Percentiles rank a stretch among this genome's conserved stretches.
Conservation (phyloP, 1,284 basidiomycete genomes). For the Ceratobasidium sp. region DNA sequence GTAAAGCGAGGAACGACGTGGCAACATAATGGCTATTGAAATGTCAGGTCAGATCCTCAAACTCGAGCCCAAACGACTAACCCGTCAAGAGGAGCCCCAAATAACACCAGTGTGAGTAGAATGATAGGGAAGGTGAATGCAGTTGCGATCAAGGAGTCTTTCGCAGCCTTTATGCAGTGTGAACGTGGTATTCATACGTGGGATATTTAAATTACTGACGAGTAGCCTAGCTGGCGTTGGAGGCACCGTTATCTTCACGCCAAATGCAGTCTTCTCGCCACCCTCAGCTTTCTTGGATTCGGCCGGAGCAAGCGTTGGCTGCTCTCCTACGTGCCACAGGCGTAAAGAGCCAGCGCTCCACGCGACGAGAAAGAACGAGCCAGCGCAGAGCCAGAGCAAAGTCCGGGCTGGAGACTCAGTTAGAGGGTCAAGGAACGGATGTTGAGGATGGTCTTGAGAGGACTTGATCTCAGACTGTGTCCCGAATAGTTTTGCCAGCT, state of each 20-base stretch:
- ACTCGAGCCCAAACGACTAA: slow-evolving; percentile 53
- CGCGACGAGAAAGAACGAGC: slow-evolving; percentile 66
- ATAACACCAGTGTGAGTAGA: slow-evolving; percentile 66
- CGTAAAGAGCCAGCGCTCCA: slow-evolving; percentile 81
- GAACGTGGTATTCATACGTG: neutral
- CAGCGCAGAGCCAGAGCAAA: slow-evolving; percentile 68
- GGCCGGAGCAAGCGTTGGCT: neutral
- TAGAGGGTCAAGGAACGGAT: slow-evolving; percentile 70
- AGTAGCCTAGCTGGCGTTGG: slow-evolving; percentile 50
- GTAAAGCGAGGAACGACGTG: slow-evolving; percentile 74
- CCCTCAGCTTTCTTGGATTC: slow-evolving; percentile 41
- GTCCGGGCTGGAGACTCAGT: slow-evolving; percentile 72
- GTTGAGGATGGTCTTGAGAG: slow-evolving; percentile 70
- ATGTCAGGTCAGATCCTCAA: slow-evolving; percentile 30
- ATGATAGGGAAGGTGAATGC: slow-evolving; percentile 61
- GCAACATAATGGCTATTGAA: slow-evolving; percentile 50
- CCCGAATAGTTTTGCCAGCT: slow-evolving; percentile 48
- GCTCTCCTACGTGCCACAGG: slow-evolving; percentile 56
- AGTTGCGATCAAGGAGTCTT: slow-evolving; percentile 66
- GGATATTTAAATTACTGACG: slow-evolving; percentile 47
- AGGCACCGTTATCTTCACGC: slow-evolving; percentile 48
- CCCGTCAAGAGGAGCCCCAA: slow-evolving; percentile 79
- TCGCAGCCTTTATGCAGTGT: slow-evolving; percentile 56
- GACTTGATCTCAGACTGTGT: slow-evolving; percentile 49
- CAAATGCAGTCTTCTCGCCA: slow-evolving; percentile 19